A percentile compares a stretch with the other conserved stretches of the same genome.
Evolutionary conservation across 345 rosid species (phyloP).

Genomic region (Chamaenerion angustifolium): DNA sequence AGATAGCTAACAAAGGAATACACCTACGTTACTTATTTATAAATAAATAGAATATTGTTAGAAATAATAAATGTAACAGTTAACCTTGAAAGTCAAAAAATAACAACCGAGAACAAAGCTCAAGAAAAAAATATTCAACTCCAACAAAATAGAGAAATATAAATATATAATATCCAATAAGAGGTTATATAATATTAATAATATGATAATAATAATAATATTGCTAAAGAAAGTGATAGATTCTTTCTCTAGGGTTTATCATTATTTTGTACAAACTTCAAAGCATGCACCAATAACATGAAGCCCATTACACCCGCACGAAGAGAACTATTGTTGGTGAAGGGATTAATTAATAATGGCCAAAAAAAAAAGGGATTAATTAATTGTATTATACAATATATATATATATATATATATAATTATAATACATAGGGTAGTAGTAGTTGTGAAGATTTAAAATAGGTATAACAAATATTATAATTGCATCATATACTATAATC

Average conservation of each 20-base stretch:
- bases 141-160: neutral
- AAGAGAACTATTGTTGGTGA: neutral
- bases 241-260: neutral
- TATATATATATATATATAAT: too few species aligned
- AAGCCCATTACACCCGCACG: constrained; percentile 16
- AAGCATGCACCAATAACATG: constrained; percentile 22
- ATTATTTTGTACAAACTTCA: constrained; percentile 3
- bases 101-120: neutral
- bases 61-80: neutral
- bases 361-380: neutral
- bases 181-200: too few species aligned
- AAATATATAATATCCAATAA: neutral
- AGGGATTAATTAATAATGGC: too few species aligned
- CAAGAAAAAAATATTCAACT: neutral
- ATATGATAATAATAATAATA: too few species aligned
- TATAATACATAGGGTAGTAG: too few species aligned
- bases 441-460: too few species aligned
- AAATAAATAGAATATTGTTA: neutral
- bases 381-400: neutral
- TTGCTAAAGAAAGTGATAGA: neutral
- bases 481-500: too few species aligned
- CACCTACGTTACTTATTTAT: neutral
- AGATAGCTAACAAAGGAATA: too few species aligned
- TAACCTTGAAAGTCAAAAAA: neutral
- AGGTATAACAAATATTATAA: too few species aligned